phyloP scores from a whole-genome alignment of 805 yeast genomes.

The Kurtzmaniella cleridarum region DNA sequence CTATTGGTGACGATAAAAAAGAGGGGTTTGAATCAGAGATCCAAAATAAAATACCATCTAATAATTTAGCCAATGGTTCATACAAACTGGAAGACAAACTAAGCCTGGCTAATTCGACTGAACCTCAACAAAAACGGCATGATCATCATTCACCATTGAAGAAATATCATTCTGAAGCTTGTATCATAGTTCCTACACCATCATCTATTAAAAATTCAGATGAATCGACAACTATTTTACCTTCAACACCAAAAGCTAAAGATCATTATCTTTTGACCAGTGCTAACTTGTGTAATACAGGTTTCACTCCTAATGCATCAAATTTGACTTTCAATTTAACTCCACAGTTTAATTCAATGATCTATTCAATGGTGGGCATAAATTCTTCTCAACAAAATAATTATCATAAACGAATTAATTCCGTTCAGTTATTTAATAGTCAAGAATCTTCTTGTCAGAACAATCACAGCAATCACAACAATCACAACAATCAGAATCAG shows the following conservation, averaged over 20 bases:
- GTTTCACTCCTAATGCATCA: slow-evolving; percentile 23
- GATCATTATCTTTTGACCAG: slow-evolving; percentile 17
- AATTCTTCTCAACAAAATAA: slow-evolving; percentile 24
- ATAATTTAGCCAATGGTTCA: neutral
- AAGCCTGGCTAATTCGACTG: slow-evolving; percentile 8
- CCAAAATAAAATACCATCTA: too few relatives aligned
- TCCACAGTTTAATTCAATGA: slow-evolving; percentile 36
- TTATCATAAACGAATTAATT: slow-evolving; percentile 10
- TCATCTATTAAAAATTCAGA: neutral
- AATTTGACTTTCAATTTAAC: slow-evolving; percentile 27
- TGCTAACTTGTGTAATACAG: slow-evolving; percentile 14
- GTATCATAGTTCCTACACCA: slow-evolving; percentile 15
- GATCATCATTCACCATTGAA: slow-evolving; percentile 11
- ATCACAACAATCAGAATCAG: slow-evolving; percentile 1
- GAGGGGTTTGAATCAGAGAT: neutral
- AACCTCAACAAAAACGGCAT: too few relatives aligned
- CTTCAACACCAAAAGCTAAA: slow-evolving; percentile 32
- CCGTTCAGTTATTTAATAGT: slow-evolving; percentile 15
- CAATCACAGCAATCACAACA: slow-evolving; percentile 4
- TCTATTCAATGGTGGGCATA: slow-evolving; percentile 30
- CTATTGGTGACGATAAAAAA: neutral
- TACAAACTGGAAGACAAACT: slow-evolving; percentile 10
- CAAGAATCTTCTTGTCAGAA: slow-evolving; percentile 21
- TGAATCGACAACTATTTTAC: slow-evolving; percentile 10
- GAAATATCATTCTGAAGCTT: slow-evolving; percentile 18